Conservation (phyloP, 768 basidiomycete genomes). For the Tulasnella sp. region DNA sequence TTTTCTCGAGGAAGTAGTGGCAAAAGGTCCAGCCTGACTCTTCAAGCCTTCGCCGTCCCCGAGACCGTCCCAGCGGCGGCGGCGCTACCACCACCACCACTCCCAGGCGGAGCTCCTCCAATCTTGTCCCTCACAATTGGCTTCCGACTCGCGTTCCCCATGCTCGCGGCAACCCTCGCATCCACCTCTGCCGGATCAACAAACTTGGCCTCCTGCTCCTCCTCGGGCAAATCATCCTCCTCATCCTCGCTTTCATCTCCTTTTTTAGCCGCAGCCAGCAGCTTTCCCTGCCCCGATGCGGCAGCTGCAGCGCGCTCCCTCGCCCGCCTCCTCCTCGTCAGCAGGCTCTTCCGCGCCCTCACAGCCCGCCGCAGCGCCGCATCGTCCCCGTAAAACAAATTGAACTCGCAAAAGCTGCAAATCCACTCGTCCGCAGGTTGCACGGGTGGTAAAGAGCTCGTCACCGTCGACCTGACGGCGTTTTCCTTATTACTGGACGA, state of each 20-base stretch:
- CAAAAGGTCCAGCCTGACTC: not conserved
- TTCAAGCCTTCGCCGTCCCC: not conserved
- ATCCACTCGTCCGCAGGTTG: slow-evolving; percentile 84
- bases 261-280: slow-evolving; percentile 15
- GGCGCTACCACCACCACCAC: not conserved
- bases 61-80: not conserved
- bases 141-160: slow-evolving; percentile 34
- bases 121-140: slow-evolving; percentile 33
- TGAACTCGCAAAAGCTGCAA: slow-evolving; percentile 91
- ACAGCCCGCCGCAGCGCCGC: slow-evolving; percentile 59
- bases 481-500: slow-evolving; percentile 14
- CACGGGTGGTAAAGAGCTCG: slow-evolving; percentile 36
- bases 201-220: slow-evolving; percentile 38
- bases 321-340: slow-evolving; percentile 63
- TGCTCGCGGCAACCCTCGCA: slow-evolving; percentile 33
- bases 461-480: not conserved
- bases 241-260: slow-evolving; percentile 26
- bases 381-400: slow-evolving; percentile 85
- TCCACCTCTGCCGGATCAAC: slow-evolving; percentile 32
- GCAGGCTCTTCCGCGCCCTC: slow-evolving; percentile 70
- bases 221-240: slow-evolving; percentile 26
- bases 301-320: slow-evolving; percentile 62
- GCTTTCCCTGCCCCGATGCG: slow-evolving; percentile 41
- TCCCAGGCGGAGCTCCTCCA: not conserved
- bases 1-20: no score